A percentile compares a stretch with the other conserved stretches of the same genome.
phyloP scores from a whole-genome alignment of 2,329 filamentous ascomycete genomes.

The Fusarium fracticaudum region DNA sequence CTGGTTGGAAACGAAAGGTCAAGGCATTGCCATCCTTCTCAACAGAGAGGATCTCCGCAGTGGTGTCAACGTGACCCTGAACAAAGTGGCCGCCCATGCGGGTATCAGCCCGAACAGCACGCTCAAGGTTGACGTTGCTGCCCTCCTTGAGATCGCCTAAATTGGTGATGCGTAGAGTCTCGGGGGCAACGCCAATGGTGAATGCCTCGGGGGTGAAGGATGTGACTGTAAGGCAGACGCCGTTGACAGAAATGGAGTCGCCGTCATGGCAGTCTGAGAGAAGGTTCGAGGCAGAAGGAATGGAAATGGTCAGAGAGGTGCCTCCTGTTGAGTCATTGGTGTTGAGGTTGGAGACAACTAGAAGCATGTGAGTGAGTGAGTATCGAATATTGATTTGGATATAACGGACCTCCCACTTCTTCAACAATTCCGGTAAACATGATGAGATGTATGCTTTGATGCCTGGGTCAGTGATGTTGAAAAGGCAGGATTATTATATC shows the following conservation, averaged over 20 bases:
- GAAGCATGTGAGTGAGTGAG: constrained; percentile 47
- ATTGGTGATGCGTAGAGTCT: constrained; percentile 95
- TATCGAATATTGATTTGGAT: not conserved
- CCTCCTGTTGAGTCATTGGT: constrained; percentile 84
- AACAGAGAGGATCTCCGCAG: constrained; percentile 77
- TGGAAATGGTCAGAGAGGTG: constrained; percentile 87
- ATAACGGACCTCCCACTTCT: constrained; percentile 83
- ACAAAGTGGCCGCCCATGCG: constrained; percentile 99
- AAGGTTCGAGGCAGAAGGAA: constrained; percentile 73
- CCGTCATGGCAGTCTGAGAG: constrained; percentile 86
- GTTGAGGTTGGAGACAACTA: constrained; percentile 87
- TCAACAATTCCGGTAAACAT: constrained; percentile 99
- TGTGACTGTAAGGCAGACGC: constrained; percentile 92
- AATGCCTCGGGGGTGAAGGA: constrained; percentile 67
- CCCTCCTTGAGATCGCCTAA: constrained; percentile 76
- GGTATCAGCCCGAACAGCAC: constrained; percentile 88
- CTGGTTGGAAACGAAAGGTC: constrained; percentile 83
- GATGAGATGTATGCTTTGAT: constrained; percentile 23
- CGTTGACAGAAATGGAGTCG: constrained; percentile 95
- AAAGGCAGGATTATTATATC: not conserved
- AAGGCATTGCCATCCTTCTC: constrained; percentile 89
- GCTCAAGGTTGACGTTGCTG: constrained; percentile 88
- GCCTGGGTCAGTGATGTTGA: not conserved
- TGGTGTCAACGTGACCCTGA: constrained; percentile 95
- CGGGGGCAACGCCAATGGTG: constrained; percentile 93